A percentile compares a stretch with the other conserved stretches of the same genome.
phyloP scores from a whole-genome alignment of 2,329 filamentous ascomycete genomes.

The Cladophialophora exuberans region DNA sequence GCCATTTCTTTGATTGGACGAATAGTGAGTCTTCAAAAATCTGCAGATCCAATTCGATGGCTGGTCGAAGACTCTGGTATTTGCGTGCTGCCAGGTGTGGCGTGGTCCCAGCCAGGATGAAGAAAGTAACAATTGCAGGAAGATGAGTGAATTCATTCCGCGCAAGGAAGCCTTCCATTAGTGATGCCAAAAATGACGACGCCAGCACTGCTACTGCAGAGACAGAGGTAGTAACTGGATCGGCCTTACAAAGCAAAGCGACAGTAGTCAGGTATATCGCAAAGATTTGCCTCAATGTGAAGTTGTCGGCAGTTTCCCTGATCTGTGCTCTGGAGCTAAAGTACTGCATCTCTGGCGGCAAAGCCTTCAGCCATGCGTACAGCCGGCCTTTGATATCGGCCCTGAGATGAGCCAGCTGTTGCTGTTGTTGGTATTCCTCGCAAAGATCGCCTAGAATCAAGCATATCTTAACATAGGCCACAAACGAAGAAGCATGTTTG shows the following conservation, averaged over 20 bases:
- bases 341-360: neutral
- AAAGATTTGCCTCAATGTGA: neutral
- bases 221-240: neutral
- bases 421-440: neutral
- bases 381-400: neutral
- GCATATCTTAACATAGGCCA: neutral
- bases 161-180: slow-evolving; percentile 7
- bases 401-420: neutral
- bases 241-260: neutral
- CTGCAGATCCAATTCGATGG: neutral
- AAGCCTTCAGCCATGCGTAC: neutral
- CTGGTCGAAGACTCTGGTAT: neutral
- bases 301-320: neutral
- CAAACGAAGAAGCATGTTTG: neutral
- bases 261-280: neutral
- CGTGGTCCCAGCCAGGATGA: neutral
- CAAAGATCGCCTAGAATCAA: neutral
- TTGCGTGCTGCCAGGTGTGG: neutral
- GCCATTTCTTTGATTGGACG: neutral
- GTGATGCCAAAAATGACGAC: slow-evolving; percentile 1
- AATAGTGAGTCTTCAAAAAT: neutral
- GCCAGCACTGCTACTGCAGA: slow-evolving; percentile 4
- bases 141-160: neutral
- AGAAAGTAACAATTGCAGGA: slow-evolving; percentile 4
- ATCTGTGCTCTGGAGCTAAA: neutral